Evolutionary conservation across 2,329 filamentous ascomycete species (phyloP), one percentile per base, ranked within the genome.

Genomic region (Biscogniauxia marginata): DNA sequence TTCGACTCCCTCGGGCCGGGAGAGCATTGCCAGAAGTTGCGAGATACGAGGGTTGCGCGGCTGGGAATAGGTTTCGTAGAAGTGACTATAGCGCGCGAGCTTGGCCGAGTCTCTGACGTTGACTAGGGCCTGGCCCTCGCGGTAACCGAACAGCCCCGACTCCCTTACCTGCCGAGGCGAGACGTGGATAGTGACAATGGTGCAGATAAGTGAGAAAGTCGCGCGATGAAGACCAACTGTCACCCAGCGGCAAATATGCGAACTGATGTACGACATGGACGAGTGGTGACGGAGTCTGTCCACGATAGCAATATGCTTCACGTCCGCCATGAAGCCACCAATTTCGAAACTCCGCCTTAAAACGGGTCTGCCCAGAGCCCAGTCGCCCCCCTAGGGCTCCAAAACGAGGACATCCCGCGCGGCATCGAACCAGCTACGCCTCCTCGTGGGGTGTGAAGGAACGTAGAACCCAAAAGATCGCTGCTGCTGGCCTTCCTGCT

Each of bases 161-260:
- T 16, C 49, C 53, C 23, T 25, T 11, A 21, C 49, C 18, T 34
- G 2, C 8, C n/a, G 7, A 2, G 20, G 16, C 7, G 7, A n/a
- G 7, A 50, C 19, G 19, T 55, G 44, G 8, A 55, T 20, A 16
- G 53, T 52, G 45, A 55, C 23, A 44, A 30, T 24, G 23, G 47
- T 45, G 53, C 30, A 21, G 18, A 55, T 8, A 7, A 55, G 18
- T n/a, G 45, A 49, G n/a, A 52, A 20, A 8, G 11, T 43, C n/a
- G 9, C 5, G 5, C 6, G 9, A 39, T 7, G 30, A 16, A 16
- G 2, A n/a, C 30, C 3, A 34, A n/a, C n/a, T n/a, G 48, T 34
- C 8, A 34, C n/a, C 18, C 16, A 4, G 3, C 9, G 23, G 21
- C 45, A 50, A 7, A 22, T n/a, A 23, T 4, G 18, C 5, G 24